Base-by-base conservation (phyloP, 192 early-diverging fungal species). In the Phlyctochytrium arcticum region DNA sequence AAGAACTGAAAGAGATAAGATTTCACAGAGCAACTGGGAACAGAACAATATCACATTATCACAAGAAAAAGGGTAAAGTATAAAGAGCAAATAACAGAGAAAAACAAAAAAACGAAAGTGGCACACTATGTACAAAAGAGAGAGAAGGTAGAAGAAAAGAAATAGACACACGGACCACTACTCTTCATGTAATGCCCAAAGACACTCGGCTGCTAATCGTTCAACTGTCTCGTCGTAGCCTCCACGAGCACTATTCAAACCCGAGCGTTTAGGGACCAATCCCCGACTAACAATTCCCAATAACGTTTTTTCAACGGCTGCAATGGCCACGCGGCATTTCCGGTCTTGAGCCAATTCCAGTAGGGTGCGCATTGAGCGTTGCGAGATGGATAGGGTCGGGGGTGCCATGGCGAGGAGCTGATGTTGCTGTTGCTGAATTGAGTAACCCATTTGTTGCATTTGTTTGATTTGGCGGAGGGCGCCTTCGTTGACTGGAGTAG, bases 311-410 rank as follows among this genome's bases (percentile, higher is more conserved):
- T 64, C 62, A 24, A 34, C 23, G 4, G 10, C 21, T 19, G 35
- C 51, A 19, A 64, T 19, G n/a, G 33, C 26, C 5, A 10, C 7
- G 12, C 36, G 29, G 21, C 35, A 36, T 9, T 26, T 54, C 15
- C 50, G 19, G 1, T 31, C 62, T 8, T 49, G 17, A 19, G 49
- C 21, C 8, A 51, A 24, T 36, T 64, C 35, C 31, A 39, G 49
- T 5, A 64, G 36, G 6, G 62, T 64, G 6, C 62, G 62, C 50
- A 64, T 64, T n/a, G 39, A 32, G 17, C 62, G 62, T 37, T 64
- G 49, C 4, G 49, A 29, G 21, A 64, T 64, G 39, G 39, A 44
- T 44, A n/a, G 39, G 21, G 39, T 44, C 15, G 39, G 39, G n/a
- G n/a, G n/a, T n/a, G n/a, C n/a, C n/a, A n/a, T n/a, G n/a, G n/a